These are phyloP conservation scores for Peterozyma xylosa DNA, from an alignment of 805 yeast species.

Conservation along the genomic window DNA sequence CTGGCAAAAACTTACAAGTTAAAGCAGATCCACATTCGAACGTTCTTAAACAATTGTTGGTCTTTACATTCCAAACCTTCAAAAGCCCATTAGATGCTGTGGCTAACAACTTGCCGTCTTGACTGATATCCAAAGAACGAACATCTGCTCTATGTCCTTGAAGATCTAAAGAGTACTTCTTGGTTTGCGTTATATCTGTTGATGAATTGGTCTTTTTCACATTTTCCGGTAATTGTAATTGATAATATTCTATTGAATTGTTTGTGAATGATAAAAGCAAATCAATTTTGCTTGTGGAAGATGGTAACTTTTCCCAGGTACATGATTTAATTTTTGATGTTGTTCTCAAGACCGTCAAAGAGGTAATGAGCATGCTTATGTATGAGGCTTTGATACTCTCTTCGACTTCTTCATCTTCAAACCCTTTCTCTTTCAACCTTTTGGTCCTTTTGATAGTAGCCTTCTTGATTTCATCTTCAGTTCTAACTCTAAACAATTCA, in stretches of 20 bases:
- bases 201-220: conserved; percentile 38
- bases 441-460: conserved; percentile 72
- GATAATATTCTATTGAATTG: conserved; percentile 69
- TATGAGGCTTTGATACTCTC: conserved; percentile 38
- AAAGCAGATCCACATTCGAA: conserved; percentile 87
- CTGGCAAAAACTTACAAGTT: conserved; percentile 78
- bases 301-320: conserved; percentile 44
- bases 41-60: conserved; percentile 72
- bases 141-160: conserved; percentile 89
- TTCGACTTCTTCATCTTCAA: conserved; percentile 49
- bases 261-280: conserved; percentile 59
- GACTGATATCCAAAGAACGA: conserved; percentile 74
- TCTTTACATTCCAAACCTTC: conserved; percentile 80
- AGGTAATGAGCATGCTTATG: conserved; percentile 54
- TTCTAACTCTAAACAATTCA: conserved; percentile 73
- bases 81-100: conserved; percentile 87
- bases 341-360: conserved; percentile 63
- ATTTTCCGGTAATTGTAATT: conserved; percentile 48
- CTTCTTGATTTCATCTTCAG: conserved; percentile 68
- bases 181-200: conserved; percentile 31
- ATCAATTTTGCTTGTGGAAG: conserved; percentile 42
- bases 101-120: conserved; percentile 72
- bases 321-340: conserved; percentile 55
- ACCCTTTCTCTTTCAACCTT: conserved; percentile 68
- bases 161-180: conserved; percentile 54